A percentile compares a stretch with the other conserved stretches of the same genome.
These are phyloP conservation scores for Flueggea neowawraea DNA, from an alignment of 441 rosid genomes.

Conservation along the genomic window DNA sequence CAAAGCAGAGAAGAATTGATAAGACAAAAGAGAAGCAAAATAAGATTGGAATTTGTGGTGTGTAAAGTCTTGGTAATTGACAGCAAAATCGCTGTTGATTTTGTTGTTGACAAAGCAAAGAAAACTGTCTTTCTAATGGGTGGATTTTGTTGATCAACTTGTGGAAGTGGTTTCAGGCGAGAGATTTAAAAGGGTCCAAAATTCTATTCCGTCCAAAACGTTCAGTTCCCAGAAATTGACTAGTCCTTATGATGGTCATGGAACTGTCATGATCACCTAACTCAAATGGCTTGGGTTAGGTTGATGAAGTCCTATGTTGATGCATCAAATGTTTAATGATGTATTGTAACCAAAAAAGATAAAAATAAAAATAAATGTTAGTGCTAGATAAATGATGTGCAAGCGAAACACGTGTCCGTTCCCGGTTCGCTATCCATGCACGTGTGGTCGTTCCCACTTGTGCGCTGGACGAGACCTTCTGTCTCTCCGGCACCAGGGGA, in stretches of 20 bases:
- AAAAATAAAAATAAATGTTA: background rate
- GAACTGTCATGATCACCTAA: slow-evolving; percentile 22
- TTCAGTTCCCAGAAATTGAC: slow-evolving; percentile 14
- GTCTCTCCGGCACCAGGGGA: slow-evolving; percentile 12
- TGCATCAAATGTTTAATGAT: background rate
- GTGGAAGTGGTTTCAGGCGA: too few relatives aligned
- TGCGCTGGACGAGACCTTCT: background rate
- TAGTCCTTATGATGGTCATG: slow-evolving; percentile 4
- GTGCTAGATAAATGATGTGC: background rate
- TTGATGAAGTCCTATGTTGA: background rate
- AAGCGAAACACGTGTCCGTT: slow-evolving; percentile 3
- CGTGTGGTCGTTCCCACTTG: slow-evolving; percentile 18
- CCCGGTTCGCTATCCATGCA: background rate
- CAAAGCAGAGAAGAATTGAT: background rate
- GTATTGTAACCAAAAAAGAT: too few relatives aligned
- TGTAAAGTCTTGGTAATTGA: too few relatives aligned
- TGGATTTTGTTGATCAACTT: too few relatives aligned
- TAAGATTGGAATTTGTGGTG: background rate
- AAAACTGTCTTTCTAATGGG: too few relatives aligned
- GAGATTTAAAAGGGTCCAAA: too few relatives aligned
- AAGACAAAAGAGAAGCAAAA: background rate
- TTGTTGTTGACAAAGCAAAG: too few relatives aligned
- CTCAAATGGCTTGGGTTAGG: slow-evolving; percentile 1
- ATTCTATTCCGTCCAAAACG: background rate
- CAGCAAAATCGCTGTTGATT: too few relatives aligned